These are phyloP conservation scores for Hyaloscypha hepaticicola DNA, from an alignment of 495 filamentous ascomycete genomes.

Conservation along the genomic window DNA sequence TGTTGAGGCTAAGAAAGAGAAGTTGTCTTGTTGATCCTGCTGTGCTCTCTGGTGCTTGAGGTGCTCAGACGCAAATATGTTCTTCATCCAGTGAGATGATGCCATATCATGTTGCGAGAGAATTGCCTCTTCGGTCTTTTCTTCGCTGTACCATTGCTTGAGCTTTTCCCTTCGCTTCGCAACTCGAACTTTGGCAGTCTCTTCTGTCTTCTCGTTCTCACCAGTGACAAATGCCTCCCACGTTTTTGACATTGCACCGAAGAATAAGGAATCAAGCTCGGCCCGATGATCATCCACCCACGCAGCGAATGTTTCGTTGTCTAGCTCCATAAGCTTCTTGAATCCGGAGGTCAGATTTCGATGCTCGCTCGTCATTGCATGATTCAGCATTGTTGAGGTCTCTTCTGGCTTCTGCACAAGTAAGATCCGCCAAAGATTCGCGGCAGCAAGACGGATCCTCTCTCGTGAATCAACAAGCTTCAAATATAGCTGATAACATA, in stretches of 20 bases:
- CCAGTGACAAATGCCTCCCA: conserved; percentile 83
- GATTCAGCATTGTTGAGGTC: conserved; percentile 65
- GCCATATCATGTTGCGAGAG: conserved; percentile 77
- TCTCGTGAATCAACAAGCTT: conserved; percentile 67
- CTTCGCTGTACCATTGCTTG: conserved; percentile 70
- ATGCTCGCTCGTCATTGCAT: conserved; percentile 67
- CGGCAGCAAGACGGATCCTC: conserved; percentile 71
- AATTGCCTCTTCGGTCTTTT: conserved; percentile 64
- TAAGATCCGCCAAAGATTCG: conserved; percentile 83
- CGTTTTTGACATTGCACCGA: conserved; percentile 67
- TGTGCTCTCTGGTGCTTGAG: conserved; percentile 82
- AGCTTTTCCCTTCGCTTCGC: conserved; percentile 78
- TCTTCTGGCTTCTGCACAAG: conserved; percentile 93
- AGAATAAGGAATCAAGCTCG: conserved; percentile 78
- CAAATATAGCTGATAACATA: conserved; percentile 88
- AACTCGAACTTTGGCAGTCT: conserved; percentile 65
- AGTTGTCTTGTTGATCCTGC: conserved; percentile 91
- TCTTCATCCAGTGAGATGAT: conserved; percentile 87
- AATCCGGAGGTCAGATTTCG: conserved; percentile 74
- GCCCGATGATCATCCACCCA: conserved; percentile 87
- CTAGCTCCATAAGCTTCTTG: conserved; percentile 77
- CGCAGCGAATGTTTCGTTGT: conserved; percentile 78
- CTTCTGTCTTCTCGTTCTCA: conserved; percentile 75
- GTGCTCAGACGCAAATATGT: conserved; percentile 89
- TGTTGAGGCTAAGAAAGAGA: conserved; percentile 66